Base-by-base conservation (phyloP, 768 basidiomycete species). In the Hypholoma sublateritium region DNA sequence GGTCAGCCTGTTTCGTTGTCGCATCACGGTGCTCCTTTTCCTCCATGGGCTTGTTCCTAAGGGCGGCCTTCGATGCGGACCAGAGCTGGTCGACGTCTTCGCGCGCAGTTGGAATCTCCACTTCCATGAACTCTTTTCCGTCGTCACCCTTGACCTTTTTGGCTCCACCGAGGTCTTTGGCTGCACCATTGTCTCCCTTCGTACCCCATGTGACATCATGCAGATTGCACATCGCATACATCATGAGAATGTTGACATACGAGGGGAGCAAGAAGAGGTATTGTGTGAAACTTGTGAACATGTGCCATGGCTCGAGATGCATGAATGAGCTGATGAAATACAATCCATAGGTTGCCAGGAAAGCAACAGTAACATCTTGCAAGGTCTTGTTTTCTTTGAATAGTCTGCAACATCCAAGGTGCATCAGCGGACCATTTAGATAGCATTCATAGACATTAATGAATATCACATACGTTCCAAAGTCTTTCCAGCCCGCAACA, bases 251-350 rank as follows among this genome's bases (percentile, higher is more conserved):
- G 75, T 93, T 93, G 67, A 93, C 76, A 61, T 79, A 79, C 50
- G 77, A 79, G 21, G 93, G 93, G 37, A 94, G 79, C 62, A 95
- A 81, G 80, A 97, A 91, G 80, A 97, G 81, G 73, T 96, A 98
- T 70, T 95, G 91, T 46, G 86, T 66, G 79, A 95, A 94, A 55
- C 87, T 92, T 12, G 95, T 96, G 72, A 98, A 82, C 85, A 98
- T 90, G 80, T 98, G 95, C 93, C 94, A 96, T 0, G 95, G 95
- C 69, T 98, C 95, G 36, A 93, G 72, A 64, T 95, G 92, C 74
- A 98, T 85, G 70, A 96, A 74, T 7, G 90, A 93, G 57, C 88
- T 82, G 65, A 96, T 72, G 66, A 97, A 80, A 79, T 93, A 98
- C 60, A 94, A 80, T 70, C 89, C 81, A 74, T 90, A 88, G 56